A percentile compares a stretch with the other conserved stretches of the same genome.
These are phyloP conservation scores for Beauveria medogensis DNA, from an alignment of 2,329 filamentous ascomycete species.

Conservation along the genomic window DNA sequence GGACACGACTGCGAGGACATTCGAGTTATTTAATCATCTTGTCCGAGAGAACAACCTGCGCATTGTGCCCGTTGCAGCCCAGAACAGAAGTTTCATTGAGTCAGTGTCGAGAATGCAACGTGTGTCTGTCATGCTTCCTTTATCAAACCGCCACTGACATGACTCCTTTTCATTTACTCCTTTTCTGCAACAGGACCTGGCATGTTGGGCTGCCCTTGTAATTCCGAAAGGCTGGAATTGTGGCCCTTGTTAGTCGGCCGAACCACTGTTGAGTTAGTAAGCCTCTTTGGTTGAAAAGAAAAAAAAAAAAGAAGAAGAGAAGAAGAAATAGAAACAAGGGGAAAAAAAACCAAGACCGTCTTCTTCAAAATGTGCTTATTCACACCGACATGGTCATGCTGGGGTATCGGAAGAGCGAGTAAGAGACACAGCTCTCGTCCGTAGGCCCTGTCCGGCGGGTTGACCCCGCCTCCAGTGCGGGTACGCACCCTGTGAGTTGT, in stretches of 20 bases:
- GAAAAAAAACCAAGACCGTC: too few relatives aligned
- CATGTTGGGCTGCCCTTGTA: not conserved
- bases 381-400: not conserved
- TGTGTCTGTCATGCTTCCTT: too few relatives aligned
- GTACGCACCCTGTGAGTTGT: too few relatives aligned
- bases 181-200: not conserved
- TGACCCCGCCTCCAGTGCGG: too few relatives aligned
- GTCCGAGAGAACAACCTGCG: too few relatives aligned
- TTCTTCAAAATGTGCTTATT: too few relatives aligned
- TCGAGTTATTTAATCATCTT: too few relatives aligned
- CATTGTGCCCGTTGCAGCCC: too few relatives aligned
- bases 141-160: not conserved
- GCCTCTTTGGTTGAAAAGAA: not conserved
- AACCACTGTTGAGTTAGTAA: not conserved
- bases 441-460: not conserved
- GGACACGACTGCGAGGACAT: not conserved
- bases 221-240: not conserved
- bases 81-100: too few relatives aligned
- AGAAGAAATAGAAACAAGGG: too few relatives aligned
- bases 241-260: not conserved
- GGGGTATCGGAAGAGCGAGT: conserved; percentile 5
- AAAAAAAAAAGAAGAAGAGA: too few relatives aligned
- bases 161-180: not conserved
- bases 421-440: not conserved
- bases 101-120: too few relatives aligned